Percentiles rank a stretch among this genome's conserved stretches.
Conservation (phyloP, 352 stramenopile species). For the Pythium aristosporum region DNA sequence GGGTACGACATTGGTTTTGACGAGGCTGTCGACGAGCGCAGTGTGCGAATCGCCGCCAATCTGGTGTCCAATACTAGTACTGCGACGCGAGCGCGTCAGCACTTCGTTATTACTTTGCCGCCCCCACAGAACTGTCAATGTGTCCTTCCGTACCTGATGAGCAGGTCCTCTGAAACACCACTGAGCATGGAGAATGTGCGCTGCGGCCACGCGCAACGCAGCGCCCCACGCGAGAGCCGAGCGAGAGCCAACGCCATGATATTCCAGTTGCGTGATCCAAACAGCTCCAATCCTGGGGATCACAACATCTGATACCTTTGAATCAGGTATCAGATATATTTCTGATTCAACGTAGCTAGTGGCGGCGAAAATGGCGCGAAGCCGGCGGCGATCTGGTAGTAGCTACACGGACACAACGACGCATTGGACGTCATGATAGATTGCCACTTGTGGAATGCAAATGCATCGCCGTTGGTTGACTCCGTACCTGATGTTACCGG, state of each 20-base stretch:
- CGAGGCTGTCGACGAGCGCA: conserved; percentile 72
- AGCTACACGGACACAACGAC: not conserved
- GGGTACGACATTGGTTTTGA: conserved; percentile 67
- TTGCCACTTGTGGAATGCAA: not conserved
- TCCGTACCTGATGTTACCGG: conserved; percentile 17
- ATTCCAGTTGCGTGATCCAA: not conserved
- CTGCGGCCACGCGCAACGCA: not conserved
- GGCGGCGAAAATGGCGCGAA: conserved; percentile 14
- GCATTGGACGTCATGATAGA: too few relatives aligned
- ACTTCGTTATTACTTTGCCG: not conserved
- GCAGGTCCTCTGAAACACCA: conserved; percentile 75
- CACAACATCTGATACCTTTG: conserved; percentile 7
- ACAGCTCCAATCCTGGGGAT: not conserved
- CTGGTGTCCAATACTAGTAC: conserved; percentile 80
- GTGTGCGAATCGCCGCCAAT: conserved; percentile 71
- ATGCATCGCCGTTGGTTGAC: not conserved
- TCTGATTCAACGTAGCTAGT: conserved; percentile 9
- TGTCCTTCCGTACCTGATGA: conserved; percentile 45
- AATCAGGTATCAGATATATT: conserved; percentile 5
- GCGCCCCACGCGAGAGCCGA: conserved; percentile 3
- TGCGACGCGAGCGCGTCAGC: conserved; percentile 8
- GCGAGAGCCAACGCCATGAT: conserved; percentile 5
- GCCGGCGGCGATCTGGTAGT: conserved; percentile 11
- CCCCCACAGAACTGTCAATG: too few relatives aligned
- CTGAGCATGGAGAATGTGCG: conserved; percentile 61